These are phyloP conservation scores for Xylariaceae sp. DNA, from an alignment of 2,329 filamentous ascomycete species.

Conservation along the genomic window DNA sequence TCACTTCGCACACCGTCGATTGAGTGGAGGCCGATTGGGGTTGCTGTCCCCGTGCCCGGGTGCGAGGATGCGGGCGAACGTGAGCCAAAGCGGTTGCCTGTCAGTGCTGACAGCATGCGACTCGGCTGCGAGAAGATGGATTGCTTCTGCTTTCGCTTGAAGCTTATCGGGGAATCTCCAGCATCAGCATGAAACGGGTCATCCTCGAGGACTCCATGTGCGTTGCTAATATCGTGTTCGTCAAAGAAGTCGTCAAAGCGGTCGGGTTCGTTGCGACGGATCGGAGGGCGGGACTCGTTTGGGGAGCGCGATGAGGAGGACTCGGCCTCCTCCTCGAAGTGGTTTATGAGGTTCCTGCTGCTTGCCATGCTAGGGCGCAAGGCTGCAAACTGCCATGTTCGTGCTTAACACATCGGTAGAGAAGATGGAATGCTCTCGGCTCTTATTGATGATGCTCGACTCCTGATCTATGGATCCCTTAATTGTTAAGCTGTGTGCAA, in stretches of 20 bases:
- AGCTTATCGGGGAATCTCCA: conserved; percentile 53
- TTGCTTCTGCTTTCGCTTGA: conserved; percentile 65
- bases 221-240: conserved; percentile 24
- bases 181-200: conserved; percentile 53
- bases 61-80: conserved; percentile 9
- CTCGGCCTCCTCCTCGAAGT: conserved; percentile 24
- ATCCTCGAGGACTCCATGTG: conserved; percentile 43
- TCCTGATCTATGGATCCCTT: too few relatives aligned
- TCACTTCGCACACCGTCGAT: conserved; percentile 17
- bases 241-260: conserved; percentile 27
- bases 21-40: conserved; percentile 23
- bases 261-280: conserved; percentile 28
- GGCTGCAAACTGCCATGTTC: conserved; percentile 28
- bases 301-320: conserved; percentile 24
- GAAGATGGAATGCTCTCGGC: neutral
- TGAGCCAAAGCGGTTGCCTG: conserved; percentile 33
- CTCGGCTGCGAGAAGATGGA: conserved; percentile 43
- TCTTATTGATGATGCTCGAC: neutral
- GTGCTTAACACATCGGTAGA: neutral
- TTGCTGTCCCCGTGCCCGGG: conserved; percentile 20
- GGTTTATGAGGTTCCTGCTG: conserved; percentile 27
- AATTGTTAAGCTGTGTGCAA: too few relatives aligned
- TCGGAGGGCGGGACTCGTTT: conserved; percentile 27
- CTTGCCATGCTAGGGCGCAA: conserved; percentile 27
- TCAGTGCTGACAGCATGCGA: conserved; percentile 47